Percentiles rank a stretch among this genome's conserved stretches.
These are phyloP conservation scores for Macadamia integrifolia DNA, from an alignment of 164 flowering plant species.

Conservation along the genomic window DNA sequence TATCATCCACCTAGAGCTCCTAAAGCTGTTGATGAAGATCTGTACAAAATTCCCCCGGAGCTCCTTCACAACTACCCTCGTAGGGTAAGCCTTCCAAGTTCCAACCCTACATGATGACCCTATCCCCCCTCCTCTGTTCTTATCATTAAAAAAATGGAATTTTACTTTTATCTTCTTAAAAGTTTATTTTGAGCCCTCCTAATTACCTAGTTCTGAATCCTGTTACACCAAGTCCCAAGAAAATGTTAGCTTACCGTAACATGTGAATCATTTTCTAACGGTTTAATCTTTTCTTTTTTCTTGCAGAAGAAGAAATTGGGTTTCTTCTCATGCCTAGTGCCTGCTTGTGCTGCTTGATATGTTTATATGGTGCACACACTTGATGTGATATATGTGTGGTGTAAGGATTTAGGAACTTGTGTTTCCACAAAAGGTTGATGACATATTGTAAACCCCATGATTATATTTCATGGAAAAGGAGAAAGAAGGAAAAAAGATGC, in stretches of 20 bases:
- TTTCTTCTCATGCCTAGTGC: conserved; percentile 44
- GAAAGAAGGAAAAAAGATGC: background rate
- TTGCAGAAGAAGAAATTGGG: conserved; percentile 46
- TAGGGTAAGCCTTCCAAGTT: conserved; percentile 20
- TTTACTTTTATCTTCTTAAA: no score
- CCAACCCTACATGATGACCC: background rate
- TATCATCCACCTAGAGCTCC: conserved; percentile 24
- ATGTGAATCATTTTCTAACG: background rate
- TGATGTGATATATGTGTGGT: background rate
- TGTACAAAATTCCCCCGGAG: conserved; percentile 68
- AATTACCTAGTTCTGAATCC: no score
- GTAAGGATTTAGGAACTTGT: background rate
- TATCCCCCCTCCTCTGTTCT: background rate
- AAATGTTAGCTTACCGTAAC: background rate
- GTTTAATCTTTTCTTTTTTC: background rate
- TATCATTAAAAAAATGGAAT: no score
- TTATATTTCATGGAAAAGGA: background rate
- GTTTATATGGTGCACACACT: background rate
- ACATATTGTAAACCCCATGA: background rate
- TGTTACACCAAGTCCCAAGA: background rate
- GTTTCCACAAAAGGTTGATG: background rate
- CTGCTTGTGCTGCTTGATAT: conserved; percentile 35
- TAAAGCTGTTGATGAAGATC: conserved; percentile 74
- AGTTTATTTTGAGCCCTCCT: no score
- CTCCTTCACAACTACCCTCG: conserved; percentile 36